phyloP scores from a whole-genome alignment of 306 rosid genomes.

The Acacia crassicarpa region DNA sequence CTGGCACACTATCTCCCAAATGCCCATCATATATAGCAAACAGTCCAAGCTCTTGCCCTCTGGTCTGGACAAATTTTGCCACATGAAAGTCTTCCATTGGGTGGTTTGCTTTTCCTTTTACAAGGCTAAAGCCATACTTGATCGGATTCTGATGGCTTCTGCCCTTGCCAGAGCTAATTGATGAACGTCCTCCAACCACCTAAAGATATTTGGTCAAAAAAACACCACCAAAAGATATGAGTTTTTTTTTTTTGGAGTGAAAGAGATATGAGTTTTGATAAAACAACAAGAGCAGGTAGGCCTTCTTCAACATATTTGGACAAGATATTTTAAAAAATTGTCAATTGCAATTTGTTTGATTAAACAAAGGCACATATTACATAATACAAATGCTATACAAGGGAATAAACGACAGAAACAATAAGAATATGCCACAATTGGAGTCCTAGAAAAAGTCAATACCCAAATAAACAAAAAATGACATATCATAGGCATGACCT shows the following conservation, averaged over 20 bases:
- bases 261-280: constrained; percentile 4
- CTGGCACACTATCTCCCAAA: constrained; percentile 79
- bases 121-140: constrained; percentile 84
- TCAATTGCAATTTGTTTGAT: not conserved
- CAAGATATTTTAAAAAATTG: constrained; percentile 4
- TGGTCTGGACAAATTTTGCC: constrained; percentile 54
- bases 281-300: not conserved
- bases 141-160: constrained; percentile 58
- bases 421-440: not conserved
- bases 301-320: not conserved
- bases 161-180: constrained; percentile 80
- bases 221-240: not conserved
- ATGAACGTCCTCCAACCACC: constrained; percentile 75
- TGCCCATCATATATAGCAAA: constrained; percentile 91
- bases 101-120: constrained; percentile 87
- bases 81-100: constrained; percentile 93
- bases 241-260: no score
- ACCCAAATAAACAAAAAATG: not conserved
- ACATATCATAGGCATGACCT: constrained; percentile 7
- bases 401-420: not conserved
- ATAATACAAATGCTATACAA: constrained; percentile 1
- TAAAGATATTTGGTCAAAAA: constrained; percentile 24
- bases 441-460: not conserved
- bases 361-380: not conserved
- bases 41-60: constrained; percentile 73